Percentiles rank a stretch among this genome's conserved stretches.
These are phyloP conservation scores for Pseudofabraea citricarpa DNA, from an alignment of 2,329 filamentous ascomycete species.

Conservation along the genomic window DNA sequence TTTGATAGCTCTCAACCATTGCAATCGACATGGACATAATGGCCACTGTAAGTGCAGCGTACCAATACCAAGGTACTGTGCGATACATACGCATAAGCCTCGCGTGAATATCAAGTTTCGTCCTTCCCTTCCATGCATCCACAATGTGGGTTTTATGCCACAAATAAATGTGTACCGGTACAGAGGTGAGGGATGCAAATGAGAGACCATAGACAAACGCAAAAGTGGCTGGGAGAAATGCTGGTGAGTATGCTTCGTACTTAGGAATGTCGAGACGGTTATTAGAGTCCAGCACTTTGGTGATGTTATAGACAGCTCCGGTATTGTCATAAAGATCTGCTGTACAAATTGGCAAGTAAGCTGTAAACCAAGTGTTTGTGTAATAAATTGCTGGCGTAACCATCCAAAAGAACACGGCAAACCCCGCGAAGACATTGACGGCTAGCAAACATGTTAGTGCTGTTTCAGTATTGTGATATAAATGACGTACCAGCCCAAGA, in stretches of 20 bases:
- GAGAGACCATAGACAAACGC: slow-evolving; percentile 64
- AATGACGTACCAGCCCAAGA: slow-evolving; percentile 49
- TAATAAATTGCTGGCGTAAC: slow-evolving; percentile 1
- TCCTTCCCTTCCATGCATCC: slow-evolving; percentile 24
- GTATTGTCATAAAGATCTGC: slow-evolving; percentile 70
- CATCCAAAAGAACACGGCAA: slow-evolving; percentile 4
- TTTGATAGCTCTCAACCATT: slow-evolving; percentile 27
- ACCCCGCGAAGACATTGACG: slow-evolving; percentile 60
- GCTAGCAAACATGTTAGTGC: slow-evolving; percentile 42
- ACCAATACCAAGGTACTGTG: slow-evolving; percentile 54
- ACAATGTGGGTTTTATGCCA: slow-evolving; percentile 63
- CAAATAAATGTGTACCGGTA: slow-evolving; percentile 61
- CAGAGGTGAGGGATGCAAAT: slow-evolving; percentile 64
- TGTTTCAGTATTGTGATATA: background rate
- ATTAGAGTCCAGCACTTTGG: slow-evolving; percentile 57
- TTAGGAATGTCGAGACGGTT: slow-evolving; percentile 58
- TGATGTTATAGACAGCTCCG: slow-evolving; percentile 57
- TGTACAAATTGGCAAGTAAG: slow-evolving; percentile 58
- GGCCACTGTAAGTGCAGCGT: slow-evolving; percentile 27
- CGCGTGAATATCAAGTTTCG: slow-evolving; percentile 45
- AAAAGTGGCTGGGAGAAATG: slow-evolving; percentile 68
- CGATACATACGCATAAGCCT: slow-evolving; percentile 52
- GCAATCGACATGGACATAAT: slow-evolving; percentile 26
- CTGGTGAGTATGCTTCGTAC: slow-evolving; percentile 62
- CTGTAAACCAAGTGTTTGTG: slow-evolving; percentile 2